Conservation (phyloP, 1,139 yeast species). For the Hansenula sp. region DNA sequence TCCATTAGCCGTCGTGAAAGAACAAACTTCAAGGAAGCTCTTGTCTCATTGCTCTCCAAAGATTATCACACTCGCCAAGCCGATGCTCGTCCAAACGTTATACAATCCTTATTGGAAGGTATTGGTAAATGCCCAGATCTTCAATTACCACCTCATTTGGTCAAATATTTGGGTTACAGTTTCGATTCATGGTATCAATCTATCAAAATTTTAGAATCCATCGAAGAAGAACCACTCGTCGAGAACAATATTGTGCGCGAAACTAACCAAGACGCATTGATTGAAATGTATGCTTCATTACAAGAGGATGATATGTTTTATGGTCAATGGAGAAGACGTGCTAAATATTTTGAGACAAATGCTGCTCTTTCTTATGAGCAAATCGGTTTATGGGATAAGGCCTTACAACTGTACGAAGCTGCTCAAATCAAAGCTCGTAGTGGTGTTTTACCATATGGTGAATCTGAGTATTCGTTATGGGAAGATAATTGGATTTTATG, state of each 20-base stretch:
- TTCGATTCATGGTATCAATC: conserved; percentile 93
- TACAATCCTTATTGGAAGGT: conserved; percentile 80
- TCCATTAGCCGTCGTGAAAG: conserved; percentile 76
- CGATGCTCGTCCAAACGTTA: conserved; percentile 81
- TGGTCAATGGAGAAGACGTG: conserved; percentile 95
- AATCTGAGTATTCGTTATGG: conserved; percentile 94
- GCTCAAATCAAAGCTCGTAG: conserved; percentile 97
- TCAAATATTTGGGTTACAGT: conserved; percentile 82
- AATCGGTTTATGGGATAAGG: conserved; percentile 91
- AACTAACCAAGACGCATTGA: conserved; percentile 84
- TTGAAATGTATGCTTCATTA: conserved; percentile 81
- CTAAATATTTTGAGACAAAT: conserved; percentile 89
- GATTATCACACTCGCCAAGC: conserved; percentile 91
- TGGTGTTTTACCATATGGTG: conserved; percentile 93
- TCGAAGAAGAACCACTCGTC: conserved; percentile 60
- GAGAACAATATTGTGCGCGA: conserved; percentile 77
- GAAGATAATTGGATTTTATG: conserved; percentile 98
- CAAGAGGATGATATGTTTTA: conserved; percentile 97
- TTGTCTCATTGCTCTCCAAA: conserved; percentile 76
- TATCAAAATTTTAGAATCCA: conserved; percentile 72
- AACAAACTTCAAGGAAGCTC: conserved; percentile 74
- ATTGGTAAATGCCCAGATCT: conserved; percentile 67
- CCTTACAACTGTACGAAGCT: conserved; percentile 90
- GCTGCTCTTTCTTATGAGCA: conserved; percentile 94
- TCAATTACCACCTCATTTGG: conserved; percentile 91